Conservation (phyloP, 228 moss, liverwort and hornwort genomes). For the Sphagnum magellanicum region DNA sequence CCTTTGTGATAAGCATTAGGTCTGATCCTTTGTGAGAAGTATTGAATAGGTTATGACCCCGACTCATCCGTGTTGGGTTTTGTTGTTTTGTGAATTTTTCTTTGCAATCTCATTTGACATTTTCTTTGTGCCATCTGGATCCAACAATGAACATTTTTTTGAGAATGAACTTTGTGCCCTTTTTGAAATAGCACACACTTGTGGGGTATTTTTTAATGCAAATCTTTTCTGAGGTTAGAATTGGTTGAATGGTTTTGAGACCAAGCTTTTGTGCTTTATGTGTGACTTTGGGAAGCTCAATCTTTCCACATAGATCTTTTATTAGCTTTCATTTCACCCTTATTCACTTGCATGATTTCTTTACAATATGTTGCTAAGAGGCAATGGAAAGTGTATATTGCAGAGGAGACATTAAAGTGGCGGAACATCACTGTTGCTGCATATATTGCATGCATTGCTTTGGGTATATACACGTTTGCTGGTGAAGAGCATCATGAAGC, state of each 20-base stretch:
- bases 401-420: conserved; percentile 48
- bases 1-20: neutral
- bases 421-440: conserved; percentile 46
- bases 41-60: neutral
- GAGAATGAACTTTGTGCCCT: too few species aligned
- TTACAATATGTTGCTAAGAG: conserved; percentile 1
- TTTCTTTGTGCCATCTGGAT: too few species aligned
- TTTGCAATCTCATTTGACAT: too few species aligned
- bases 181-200: too few species aligned
- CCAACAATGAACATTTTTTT: too few species aligned
- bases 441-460: conserved; percentile 21
- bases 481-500: conserved; percentile 18
- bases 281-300: neutral
- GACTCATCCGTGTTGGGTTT: neutral
- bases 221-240: neutral
- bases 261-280: neutral
- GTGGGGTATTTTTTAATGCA: neutral
- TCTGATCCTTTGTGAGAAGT: neutral
- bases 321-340: neutral
- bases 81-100: neutral
- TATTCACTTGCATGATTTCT: neutral
- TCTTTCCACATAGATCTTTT: neutral
- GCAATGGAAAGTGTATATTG: neutral
- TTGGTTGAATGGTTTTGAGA: neutral
- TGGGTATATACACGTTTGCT: conserved; percentile 29